Conservation (phyloP, 2,329 filamentous ascomycete species). For the Orbilia oligospora region DNA sequence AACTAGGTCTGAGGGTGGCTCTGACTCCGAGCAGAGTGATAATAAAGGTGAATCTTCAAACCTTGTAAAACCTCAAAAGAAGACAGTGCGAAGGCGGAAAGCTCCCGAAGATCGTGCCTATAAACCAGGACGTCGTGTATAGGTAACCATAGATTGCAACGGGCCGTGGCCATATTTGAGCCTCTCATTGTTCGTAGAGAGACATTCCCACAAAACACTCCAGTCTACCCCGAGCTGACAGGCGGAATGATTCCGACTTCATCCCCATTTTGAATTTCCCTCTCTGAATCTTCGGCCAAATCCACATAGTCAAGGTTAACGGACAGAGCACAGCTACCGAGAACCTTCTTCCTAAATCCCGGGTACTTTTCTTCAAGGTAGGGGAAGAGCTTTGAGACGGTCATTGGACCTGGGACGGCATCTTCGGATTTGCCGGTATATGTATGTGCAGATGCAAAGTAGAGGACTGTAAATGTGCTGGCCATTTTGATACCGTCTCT, state of each 20-base stretch:
- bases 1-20: background rate
- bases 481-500: slow-evolving; percentile 67
- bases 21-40: background rate
- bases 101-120: slow-evolving; percentile 45
- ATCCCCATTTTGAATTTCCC: slow-evolving; percentile 78
- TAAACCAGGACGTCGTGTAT: slow-evolving; percentile 19
- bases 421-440: slow-evolving; percentile 80
- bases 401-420: slow-evolving; percentile 76
- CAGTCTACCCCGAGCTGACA: slow-evolving; percentile 80
- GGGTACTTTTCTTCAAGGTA: slow-evolving; percentile 78
- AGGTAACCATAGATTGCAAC: background rate
- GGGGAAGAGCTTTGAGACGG: slow-evolving; percentile 75
- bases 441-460: slow-evolving; percentile 82
- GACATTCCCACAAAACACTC: background rate
- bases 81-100: slow-evolving; percentile 14
- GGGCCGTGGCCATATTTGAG: background rate
- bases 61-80: background rate
- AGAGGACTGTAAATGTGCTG: slow-evolving; percentile 79
- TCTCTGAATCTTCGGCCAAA: slow-evolving; percentile 70
- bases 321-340: slow-evolving; percentile 81
- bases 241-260: slow-evolving; percentile 91
- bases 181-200: background rate
- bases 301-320: slow-evolving; percentile 87
- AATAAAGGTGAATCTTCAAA: background rate
- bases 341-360: slow-evolving; percentile 78